phyloP scores from a whole-genome alignment of 805 yeast genomes.

The Saccharomyces jurei region DNA sequence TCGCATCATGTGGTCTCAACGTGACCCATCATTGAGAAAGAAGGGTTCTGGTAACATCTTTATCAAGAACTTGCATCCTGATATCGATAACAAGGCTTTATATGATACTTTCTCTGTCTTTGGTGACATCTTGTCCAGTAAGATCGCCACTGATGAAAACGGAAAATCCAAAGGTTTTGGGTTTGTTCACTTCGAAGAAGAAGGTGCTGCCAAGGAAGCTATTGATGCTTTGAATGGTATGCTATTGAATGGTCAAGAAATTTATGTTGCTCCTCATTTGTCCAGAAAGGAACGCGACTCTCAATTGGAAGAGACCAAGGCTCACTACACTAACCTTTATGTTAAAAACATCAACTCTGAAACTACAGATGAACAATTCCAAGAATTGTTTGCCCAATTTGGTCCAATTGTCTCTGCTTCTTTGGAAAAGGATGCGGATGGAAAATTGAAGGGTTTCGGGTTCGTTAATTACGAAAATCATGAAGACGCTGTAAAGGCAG shows the following conservation, averaged over 20 bases:
- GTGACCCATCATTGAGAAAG: slow-evolving; percentile 93
- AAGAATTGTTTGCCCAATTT: slow-evolving; percentile 57
- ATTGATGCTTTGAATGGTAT: slow-evolving; percentile 97
- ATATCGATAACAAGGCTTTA: slow-evolving; percentile 96
- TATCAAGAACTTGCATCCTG: slow-evolving; percentile 97
- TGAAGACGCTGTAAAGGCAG: slow-evolving; percentile 83
- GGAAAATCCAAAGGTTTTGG: slow-evolving; percentile 95
- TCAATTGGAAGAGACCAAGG: slow-evolving; percentile 80
- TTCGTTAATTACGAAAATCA: slow-evolving; percentile 87
- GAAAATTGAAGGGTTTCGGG: slow-evolving; percentile 92
- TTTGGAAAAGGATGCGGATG: slow-evolving; percentile 73
- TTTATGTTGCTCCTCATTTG: slow-evolving; percentile 89
- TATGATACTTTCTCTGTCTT: slow-evolving; percentile 97
- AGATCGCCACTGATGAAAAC: slow-evolving; percentile 88
- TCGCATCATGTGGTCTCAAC: slow-evolving; percentile 99
- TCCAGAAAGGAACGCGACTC: slow-evolving; percentile 91
- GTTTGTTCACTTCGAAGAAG: slow-evolving; percentile 91
- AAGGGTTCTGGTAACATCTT: slow-evolving; percentile 93
- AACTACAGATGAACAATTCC: slow-evolving; percentile 62
- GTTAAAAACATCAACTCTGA: slow-evolving; percentile 81
- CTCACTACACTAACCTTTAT: slow-evolving; percentile 92
- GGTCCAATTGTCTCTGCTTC: slow-evolving; percentile 81
- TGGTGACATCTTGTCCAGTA: slow-evolving; percentile 92
- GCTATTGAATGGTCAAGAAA: slow-evolving; percentile 93
- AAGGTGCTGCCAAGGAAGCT: slow-evolving; percentile 88